Percentiles rank a stretch among this genome's conserved stretches.
Evolutionary conservation across 1,284 basidiomycete genomes (phyloP).

Genomic region (Malassezia sp.): DNA sequence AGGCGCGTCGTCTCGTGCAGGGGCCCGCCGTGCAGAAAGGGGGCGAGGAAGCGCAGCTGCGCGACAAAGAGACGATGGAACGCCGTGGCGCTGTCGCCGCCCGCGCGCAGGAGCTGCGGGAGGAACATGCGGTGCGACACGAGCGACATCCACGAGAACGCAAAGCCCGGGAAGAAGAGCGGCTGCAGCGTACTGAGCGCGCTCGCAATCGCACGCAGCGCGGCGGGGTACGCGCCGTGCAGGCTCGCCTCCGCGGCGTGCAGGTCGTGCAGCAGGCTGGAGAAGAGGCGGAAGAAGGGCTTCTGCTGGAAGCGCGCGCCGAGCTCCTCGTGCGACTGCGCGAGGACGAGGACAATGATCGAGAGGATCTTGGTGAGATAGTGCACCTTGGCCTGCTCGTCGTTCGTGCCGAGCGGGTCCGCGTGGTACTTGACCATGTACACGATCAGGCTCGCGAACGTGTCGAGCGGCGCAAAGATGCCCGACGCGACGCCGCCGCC

Average conservation of each 20-base stretch:
- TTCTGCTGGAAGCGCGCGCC: slow-evolving; percentile 86
- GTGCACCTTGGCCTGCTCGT: slow-evolving; percentile 85
- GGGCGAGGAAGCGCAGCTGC: slow-evolving; percentile 82
- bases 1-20: slow-evolving; percentile 72
- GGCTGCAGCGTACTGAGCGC: slow-evolving; percentile 93
- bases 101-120: slow-evolving; percentile 66
- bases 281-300: slow-evolving; percentile 97
- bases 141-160: slow-evolving; percentile 94
- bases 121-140: slow-evolving; percentile 94
- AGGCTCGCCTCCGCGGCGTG: slow-evolving; percentile 70
- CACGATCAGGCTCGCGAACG: slow-evolving; percentile 84
- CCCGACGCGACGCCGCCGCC: slow-evolving; percentile 63
- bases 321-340: slow-evolving; percentile 88
- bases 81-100: slow-evolving; percentile 78
- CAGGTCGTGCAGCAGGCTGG: slow-evolving; percentile 83
- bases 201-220: slow-evolving; percentile 77
- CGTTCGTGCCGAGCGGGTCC: slow-evolving; percentile 70
- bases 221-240: slow-evolving; percentile 70
- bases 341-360: slow-evolving; percentile 88
- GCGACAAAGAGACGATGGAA: slow-evolving; percentile 89
- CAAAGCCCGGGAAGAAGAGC: slow-evolving; percentile 90
- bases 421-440: slow-evolving; percentile 99
- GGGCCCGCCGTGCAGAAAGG: slow-evolving; percentile 73
- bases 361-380: slow-evolving; percentile 96
- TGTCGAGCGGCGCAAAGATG: slow-evolving; percentile 80